Evolutionary conservation across 139 green algal species (phyloP), one percentile per base, ranked within the genome.

Genomic region (Ostreobium quekettii): DNA sequence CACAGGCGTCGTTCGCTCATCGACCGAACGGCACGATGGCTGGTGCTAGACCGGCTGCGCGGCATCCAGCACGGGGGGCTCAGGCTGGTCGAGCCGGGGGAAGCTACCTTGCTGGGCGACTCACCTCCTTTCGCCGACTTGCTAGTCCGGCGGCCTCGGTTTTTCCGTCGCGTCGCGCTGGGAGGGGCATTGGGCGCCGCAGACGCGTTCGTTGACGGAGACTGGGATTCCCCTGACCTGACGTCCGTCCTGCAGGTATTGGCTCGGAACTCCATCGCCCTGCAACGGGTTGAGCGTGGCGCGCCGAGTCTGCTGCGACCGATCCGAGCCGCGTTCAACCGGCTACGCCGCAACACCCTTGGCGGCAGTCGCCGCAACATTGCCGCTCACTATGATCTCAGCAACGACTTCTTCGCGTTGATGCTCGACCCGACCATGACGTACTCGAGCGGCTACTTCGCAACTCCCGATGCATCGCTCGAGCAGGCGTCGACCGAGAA

Each of bases 391-490:
- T 98, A 98, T 72, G 93, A 98, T 74, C 85, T 87, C 1, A 92
- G 93, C 69, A 98, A 98, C 68, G 86, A 78, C 53, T 93, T 98
- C 86, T 93, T 91, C 70, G 67, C 58, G 49, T 58, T 91, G 1
- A 97, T 98, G 74, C 77, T 98, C 66, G 93, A 98, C 64, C 49
- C 79, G n/a, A 89, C 77, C 38, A 92, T 98, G 85, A 95, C 90
- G 31, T 98, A 98, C 83, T 93, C 82, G 30, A 87, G 70, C 31
- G 93, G 77, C 63, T n/a, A n/a, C n/a, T n/a, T n/a, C n/a, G n/a
- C n/a, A n/a, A n/a, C n/a, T n/a, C n/a, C n/a, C n/a, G n/a, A n/a
- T n/a, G n/a, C n/a, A n/a, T n/a, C n/a, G n/a, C n/a, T n/a, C n/a
- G n/a, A n/a, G n/a, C n/a, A n/a, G n/a, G n/a, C n/a, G n/a, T n/a